Evolutionary conservation across 2,329 filamentous ascomycete species (phyloP).

Genomic region (Beauveria caledonica): DNA sequence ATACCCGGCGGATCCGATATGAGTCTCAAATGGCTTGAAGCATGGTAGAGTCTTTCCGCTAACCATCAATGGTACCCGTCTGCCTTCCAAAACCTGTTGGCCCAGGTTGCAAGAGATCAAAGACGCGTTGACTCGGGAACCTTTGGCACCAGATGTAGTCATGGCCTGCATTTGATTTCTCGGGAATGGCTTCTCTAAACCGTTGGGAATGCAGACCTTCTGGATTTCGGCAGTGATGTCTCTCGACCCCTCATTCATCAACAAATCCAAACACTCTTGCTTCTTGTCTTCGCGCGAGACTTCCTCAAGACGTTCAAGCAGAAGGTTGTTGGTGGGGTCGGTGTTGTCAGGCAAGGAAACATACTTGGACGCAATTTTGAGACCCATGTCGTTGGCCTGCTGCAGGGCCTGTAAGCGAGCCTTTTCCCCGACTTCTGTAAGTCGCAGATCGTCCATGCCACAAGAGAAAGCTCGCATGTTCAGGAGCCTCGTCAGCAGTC

Average conservation of each 20-base stretch:
- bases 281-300: conserved; percentile 87
- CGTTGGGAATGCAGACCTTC: conserved; percentile 66
- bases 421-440: conserved; percentile 72
- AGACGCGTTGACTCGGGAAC: conserved; percentile 86
- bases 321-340: conserved; percentile 57
- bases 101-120: conserved; percentile 96
- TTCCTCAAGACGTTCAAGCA: conserved; percentile 74
- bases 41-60: conserved; percentile 94
- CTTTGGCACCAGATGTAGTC: conserved; percentile 95
- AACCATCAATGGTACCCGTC: conserved; percentile 93
- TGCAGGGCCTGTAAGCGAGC: conserved; percentile 60
- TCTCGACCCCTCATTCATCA: conserved; percentile 66
- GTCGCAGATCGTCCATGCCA: conserved; percentile 88
- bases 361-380: conserved; percentile 76
- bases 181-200: conserved; percentile 85
- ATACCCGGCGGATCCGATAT: conserved; percentile 84
- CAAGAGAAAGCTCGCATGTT: conserved; percentile 95
- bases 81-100: conserved; percentile 91
- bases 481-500: conserved; percentile 79
- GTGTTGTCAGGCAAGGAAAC: conserved; percentile 68
- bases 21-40: conserved; percentile 85
- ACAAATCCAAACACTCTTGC: conserved; percentile 78
- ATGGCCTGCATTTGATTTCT: conserved; percentile 99
- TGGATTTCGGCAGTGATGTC: conserved; percentile 73
- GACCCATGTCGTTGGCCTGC: conserved; percentile 60